phyloP scores from a whole-genome alignment of 163 green algal species.

The Chlamydomonas reinhardtii region DNA sequence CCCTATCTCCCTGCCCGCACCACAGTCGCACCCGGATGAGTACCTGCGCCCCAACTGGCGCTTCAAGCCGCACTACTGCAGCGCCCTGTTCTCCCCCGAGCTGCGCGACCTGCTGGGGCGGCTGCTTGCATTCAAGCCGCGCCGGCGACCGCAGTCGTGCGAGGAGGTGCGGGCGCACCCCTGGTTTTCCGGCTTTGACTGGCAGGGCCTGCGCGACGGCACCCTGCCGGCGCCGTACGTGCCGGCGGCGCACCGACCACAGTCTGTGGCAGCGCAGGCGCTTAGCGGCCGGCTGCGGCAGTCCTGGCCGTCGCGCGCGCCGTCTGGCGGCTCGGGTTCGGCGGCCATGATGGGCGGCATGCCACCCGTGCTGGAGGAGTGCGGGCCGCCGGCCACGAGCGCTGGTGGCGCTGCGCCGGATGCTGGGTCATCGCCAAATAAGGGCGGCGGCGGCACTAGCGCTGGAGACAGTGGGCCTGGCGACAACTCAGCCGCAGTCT shows the following conservation, averaged over 20 bases:
- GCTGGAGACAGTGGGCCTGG: too few species aligned
- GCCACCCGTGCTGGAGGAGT: background rate
- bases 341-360: background rate
- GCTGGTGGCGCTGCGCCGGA: too few species aligned
- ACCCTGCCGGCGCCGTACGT: constrained; percentile 35
- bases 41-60: constrained; percentile 26
- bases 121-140: constrained; percentile 16
- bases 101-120: constrained; percentile 31
- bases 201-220: constrained; percentile 34
- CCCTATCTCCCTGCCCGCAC: background rate
- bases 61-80: background rate
- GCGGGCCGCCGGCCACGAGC: too few species aligned
- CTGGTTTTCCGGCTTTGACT: constrained; percentile 47
- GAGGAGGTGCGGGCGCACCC: constrained; percentile 17
- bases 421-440: too few species aligned
- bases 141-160: constrained; percentile 27
- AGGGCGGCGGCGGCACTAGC: too few species aligned
- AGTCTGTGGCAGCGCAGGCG: background rate
- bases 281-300: background rate
- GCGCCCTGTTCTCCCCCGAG: background rate
- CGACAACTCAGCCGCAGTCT: too few species aligned
- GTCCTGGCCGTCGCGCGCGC: background rate
- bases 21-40: constrained; percentile 37
- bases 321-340: too few species aligned
- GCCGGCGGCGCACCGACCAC: constrained; percentile 10